phyloP scores from a whole-genome alignment of 352 stramenopile genomes.

The Pythium rhizo-oryzae region DNA sequence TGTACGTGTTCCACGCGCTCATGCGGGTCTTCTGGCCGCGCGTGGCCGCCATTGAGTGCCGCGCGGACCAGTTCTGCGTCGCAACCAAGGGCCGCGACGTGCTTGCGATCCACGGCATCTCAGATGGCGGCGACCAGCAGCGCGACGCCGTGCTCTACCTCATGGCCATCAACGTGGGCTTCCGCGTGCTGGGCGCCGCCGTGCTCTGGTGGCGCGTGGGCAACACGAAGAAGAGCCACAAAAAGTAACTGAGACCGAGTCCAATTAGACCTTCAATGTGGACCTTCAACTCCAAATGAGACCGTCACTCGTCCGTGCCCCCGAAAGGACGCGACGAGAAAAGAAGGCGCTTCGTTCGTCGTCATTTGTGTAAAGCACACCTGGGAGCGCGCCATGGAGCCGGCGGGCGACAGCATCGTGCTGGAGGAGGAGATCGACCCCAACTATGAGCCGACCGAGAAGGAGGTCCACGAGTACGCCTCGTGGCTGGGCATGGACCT shows the following conservation, averaged over 20 bases:
- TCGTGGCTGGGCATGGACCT: conserved; percentile 97
- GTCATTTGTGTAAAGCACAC: too few species aligned
- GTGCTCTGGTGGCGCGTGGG: conserved; percentile 23
- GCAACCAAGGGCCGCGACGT: conserved; percentile 24
- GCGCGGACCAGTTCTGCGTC: conserved; percentile 16
- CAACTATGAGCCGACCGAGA: conserved; percentile 93
- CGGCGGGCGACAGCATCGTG: conserved; percentile 82
- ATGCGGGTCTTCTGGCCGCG: conserved; percentile 38
- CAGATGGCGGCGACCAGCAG: neutral
- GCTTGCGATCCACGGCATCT: conserved; percentile 29
- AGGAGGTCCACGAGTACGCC: conserved; percentile 93
- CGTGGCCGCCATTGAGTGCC: conserved; percentile 34
- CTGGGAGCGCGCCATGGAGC: too few species aligned
- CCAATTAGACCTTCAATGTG: conserved; percentile 10
- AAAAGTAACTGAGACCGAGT: neutral
- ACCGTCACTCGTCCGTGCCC: neutral
- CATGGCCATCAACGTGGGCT: conserved; percentile 24
- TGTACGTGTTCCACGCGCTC: conserved; percentile 40
- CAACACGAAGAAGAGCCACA: conserved; percentile 2
- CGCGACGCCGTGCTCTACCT: conserved; percentile 18
- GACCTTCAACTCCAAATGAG: neutral
- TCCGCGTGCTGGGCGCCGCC: conserved; percentile 19
- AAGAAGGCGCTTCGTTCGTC: neutral
- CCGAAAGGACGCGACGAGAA: conserved; percentile 14
- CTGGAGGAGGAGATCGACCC: conserved; percentile 95